Evolutionary conservation across 2,329 filamentous ascomycete genomes (phyloP), one percentile per base, ranked within the genome.

Genomic region (Beauveria scarabaeidicola): DNA sequence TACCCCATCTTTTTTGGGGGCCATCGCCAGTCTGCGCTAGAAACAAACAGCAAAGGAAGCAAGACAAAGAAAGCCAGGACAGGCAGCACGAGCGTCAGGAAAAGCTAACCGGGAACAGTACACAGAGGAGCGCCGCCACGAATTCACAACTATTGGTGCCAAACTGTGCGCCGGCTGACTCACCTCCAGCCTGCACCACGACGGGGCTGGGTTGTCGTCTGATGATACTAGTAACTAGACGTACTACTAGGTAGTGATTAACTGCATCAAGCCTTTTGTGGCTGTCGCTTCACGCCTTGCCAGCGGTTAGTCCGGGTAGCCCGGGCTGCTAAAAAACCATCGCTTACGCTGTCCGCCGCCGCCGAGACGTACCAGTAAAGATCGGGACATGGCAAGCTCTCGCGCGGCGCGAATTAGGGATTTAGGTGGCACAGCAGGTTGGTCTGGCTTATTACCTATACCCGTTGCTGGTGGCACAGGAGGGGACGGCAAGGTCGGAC

Each of bases 1-100:
- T 19, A 29, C 43, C 53, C 27, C 29, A 27, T 56, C 29, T 56
- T 56, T 47, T 56, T 56, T 29, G 53, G 53, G 51, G 53, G 53
- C 53, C 53, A 56, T 56, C 53, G 27, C 11, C 4, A 38, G 27
- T 8, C 23, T 23, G 15, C 3, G 9, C 21, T 6, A 36, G 23
- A 43, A 19, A 32, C 27, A 46, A 55, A n/a, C 19, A 4, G 11
- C 13, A 36, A 53, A 19, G 3, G 23, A 27, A 25, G 10, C 19
- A 27, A 41, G 21, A 52, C 32, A 41, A 44, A 36, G 32, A 36
- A 10, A n/a, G 40, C 17, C n/a, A n/a, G 40, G 40, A 36, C 3
- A 41, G 40, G 40, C 6, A 47, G 15, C 44, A 47, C n/a, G n/a
- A 27, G 47, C 8, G 29, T 46, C 21, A 25, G 10, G 19, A 21